A percentile compares a stretch with the other conserved stretches of the same genome.
phyloP scores from a whole-genome alignment of 2,329 filamentous ascomycete species.

The Incumbomyces lentus region DNA sequence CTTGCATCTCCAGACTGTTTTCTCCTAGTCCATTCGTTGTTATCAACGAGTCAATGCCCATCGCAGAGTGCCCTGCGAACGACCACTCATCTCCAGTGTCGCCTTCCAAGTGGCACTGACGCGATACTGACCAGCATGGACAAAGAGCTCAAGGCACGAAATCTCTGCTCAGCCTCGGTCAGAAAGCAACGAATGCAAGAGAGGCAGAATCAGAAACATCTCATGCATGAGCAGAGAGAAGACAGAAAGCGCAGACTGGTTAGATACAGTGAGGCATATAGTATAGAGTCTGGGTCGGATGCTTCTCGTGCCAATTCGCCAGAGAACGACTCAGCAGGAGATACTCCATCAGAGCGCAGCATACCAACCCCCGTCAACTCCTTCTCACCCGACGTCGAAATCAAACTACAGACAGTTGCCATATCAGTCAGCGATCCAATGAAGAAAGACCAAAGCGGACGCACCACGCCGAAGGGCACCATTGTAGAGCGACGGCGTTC shows the following conservation, averaged over 20 bases:
- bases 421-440: not conserved
- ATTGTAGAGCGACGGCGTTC: not conserved
- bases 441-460: not conserved
- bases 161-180: constrained; percentile 3
- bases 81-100: no score
- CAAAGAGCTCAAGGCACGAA: not conserved
- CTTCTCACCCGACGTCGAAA: not conserved
- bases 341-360: constrained; percentile 7
- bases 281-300: not conserved
- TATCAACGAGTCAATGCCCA: no score
- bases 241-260: not conserved
- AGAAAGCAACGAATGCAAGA: constrained; percentile 4
- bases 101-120: no score
- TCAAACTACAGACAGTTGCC: not conserved
- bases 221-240: constrained; percentile 4
- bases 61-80: no score
- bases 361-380: constrained; percentile 1
- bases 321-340: constrained; percentile 1
- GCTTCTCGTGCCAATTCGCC: constrained; percentile 1
- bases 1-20: no score
- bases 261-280: not conserved
- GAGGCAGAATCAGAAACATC: constrained; percentile 1
- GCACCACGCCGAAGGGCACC: not conserved
- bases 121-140: not conserved
- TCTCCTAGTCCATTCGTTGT: no score